A percentile compares a stretch with the other conserved stretches of the same genome.
Evolutionary conservation across 108 stramenopile species (phyloP).

Genomic region (Cyclotella atomus): DNA sequence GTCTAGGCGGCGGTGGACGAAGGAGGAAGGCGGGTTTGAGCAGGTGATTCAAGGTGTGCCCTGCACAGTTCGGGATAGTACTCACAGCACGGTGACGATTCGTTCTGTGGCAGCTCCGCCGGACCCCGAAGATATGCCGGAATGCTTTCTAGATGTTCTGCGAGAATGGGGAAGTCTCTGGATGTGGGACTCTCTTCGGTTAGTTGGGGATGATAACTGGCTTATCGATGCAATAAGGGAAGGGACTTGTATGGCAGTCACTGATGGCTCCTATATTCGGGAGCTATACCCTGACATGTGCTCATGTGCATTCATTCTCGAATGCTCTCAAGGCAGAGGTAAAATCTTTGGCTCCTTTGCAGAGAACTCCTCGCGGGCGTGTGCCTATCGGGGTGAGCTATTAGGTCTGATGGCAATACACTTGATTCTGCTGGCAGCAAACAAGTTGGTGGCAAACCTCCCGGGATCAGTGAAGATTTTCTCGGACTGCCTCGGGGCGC

Average conservation of each 20-base stretch:
- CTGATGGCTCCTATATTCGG: constrained; percentile 28
- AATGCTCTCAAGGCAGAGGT: constrained; percentile 23
- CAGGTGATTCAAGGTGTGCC: background rate
- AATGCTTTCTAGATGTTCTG: constrained; percentile 2
- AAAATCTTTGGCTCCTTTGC: constrained; percentile 9
- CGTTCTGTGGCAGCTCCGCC: background rate
- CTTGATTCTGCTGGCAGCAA: background rate
- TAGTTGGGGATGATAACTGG: constrained; percentile 11
- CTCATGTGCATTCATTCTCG: constrained; percentile 19
- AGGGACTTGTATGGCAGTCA: constrained; percentile 9
- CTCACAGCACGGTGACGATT: background rate
- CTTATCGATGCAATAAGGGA: background rate
- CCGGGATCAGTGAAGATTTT: background rate
- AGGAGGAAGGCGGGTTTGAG: background rate
- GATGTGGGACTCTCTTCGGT: background rate
- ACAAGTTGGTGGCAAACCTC: background rate
- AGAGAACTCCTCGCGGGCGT: background rate
- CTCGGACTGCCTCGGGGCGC: background rate
- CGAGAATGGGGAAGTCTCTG: constrained; percentile 11
- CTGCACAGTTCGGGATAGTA: background rate
- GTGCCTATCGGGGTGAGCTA: constrained; percentile 19
- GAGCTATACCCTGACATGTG: background rate
- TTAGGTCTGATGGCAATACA: background rate
- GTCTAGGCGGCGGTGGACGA: background rate
- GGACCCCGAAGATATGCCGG: background rate